Conservation (phyloP, 768 basidiomycete species). For the Psilocybe cyanescens region DNA sequence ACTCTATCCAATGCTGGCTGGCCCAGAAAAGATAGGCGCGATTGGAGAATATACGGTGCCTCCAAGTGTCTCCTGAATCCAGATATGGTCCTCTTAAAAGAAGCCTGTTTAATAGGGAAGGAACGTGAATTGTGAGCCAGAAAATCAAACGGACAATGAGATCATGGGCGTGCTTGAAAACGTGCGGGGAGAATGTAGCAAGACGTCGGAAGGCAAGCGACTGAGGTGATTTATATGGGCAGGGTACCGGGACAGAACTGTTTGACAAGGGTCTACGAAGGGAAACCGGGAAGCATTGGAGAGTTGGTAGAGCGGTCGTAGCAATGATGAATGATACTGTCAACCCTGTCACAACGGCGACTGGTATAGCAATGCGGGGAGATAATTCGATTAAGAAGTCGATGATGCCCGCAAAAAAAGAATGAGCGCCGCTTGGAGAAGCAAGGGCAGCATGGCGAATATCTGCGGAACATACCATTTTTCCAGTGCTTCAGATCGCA, state of each 20-base stretch:
- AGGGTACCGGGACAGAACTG: background rate
- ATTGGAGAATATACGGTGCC: conserved; percentile 17
- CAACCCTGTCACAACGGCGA: background rate
- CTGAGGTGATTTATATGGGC: conserved; percentile 4
- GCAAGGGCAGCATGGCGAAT: conserved; percentile 4
- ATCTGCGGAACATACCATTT: conserved; percentile 4
- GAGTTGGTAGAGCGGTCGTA: conserved; percentile 1
- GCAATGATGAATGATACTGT: conserved; percentile 1
- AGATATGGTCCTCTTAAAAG: background rate
- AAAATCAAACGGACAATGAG: background rate
- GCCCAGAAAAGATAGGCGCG: conserved; percentile 18
- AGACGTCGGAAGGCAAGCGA: conserved; percentile 3
- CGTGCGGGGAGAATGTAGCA: conserved; percentile 2
- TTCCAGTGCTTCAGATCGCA: conserved; percentile 1
- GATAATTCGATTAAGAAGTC: conserved; percentile 1
- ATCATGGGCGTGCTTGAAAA: conserved; percentile 7
- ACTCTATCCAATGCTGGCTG: conserved; percentile 13
- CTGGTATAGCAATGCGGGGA: background rate
- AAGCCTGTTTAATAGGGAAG: background rate
- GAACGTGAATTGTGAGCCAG: background rate
- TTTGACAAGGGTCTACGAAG: background rate
- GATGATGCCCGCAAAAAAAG: conserved; percentile 3
- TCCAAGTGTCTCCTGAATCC: conserved; percentile 8
- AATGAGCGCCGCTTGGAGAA: conserved; percentile 4
- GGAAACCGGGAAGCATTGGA: conserved; percentile 1